A percentile compares a stretch with the other conserved stretches of the same genome.
These are phyloP conservation scores for Penicillium sp. DNA, from an alignment of 2,329 filamentous ascomycete genomes.

Conservation along the genomic window DNA sequence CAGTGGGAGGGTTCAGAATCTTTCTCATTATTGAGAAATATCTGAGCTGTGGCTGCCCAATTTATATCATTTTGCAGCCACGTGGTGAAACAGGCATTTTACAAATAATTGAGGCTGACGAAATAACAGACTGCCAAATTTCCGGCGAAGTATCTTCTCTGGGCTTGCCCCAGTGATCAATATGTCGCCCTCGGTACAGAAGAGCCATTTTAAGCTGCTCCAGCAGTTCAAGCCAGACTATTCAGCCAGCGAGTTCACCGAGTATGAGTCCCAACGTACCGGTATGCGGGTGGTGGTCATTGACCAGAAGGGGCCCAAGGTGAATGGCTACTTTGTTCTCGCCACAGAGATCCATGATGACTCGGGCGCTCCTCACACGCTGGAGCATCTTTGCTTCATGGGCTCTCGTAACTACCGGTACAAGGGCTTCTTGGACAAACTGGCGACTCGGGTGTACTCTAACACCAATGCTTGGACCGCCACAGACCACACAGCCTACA, in stretches of 20 bases:
- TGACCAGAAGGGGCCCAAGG: conserved; percentile 90
- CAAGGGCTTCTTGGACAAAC: conserved; percentile 92
- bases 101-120: conserved; percentile 19
- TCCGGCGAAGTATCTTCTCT: conserved; percentile 23
- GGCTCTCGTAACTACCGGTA: conserved; percentile 92
- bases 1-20: not conserved
- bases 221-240: conserved; percentile 89
- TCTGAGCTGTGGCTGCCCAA: not conserved
- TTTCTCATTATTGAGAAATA: not conserved
- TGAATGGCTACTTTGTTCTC: conserved; percentile 90
- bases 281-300: conserved; percentile 94
- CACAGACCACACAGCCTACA: conserved; percentile 95
- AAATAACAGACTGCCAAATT: conserved; percentile 22
- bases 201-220: conserved; percentile 72
- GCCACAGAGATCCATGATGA: conserved; percentile 98
- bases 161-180: conserved; percentile 33
- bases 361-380: conserved; percentile 84
- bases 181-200: conserved; percentile 58
- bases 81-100: not conserved
- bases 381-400: conserved; percentile 85
- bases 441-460: conserved; percentile 91
- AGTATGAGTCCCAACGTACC: conserved; percentile 93
- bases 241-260: conserved; percentile 81
- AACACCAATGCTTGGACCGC: conserved; percentile 97
- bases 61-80: not conserved